Conservation (phyloP, 257 asterid genomes). For the Solanum corneliomulleri region DNA sequence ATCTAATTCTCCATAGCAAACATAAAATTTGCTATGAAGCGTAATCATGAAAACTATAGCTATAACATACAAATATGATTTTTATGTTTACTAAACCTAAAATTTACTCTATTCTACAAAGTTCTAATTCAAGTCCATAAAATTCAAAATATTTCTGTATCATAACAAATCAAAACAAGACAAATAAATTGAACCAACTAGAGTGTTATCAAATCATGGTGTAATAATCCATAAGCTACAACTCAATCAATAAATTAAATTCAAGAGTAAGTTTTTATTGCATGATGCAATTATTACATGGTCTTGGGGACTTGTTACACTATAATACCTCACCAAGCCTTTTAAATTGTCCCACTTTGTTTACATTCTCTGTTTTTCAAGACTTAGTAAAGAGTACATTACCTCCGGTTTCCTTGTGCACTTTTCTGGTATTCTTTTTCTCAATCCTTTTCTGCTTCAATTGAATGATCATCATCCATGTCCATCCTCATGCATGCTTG, state of each 20-base stretch:
- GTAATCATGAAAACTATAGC: no score
- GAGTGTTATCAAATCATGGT: background rate
- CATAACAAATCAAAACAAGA: background rate
- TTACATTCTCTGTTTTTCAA: background rate
- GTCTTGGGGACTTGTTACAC: background rate
- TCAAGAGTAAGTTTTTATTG: background rate
- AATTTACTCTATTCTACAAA: background rate
- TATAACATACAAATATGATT: no score
- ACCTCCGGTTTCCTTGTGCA: background rate
- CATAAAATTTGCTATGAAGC: no score
- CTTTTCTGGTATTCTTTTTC: background rate
- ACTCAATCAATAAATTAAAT: background rate
- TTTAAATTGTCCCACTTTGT: background rate
- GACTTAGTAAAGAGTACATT: background rate
- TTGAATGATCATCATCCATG: background rate
- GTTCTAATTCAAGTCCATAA: background rate
- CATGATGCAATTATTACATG: background rate
- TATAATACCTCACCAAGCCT: background rate
- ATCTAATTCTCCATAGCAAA: no score
- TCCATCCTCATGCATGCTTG: background rate
- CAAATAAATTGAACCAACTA: background rate
- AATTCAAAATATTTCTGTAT: background rate
- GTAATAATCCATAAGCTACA: background rate
- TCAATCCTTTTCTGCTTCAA: background rate
- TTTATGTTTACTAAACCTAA: no score